Conservation (phyloP, 306 rosid species). For the Oxytropis ochrocephala region DNA sequence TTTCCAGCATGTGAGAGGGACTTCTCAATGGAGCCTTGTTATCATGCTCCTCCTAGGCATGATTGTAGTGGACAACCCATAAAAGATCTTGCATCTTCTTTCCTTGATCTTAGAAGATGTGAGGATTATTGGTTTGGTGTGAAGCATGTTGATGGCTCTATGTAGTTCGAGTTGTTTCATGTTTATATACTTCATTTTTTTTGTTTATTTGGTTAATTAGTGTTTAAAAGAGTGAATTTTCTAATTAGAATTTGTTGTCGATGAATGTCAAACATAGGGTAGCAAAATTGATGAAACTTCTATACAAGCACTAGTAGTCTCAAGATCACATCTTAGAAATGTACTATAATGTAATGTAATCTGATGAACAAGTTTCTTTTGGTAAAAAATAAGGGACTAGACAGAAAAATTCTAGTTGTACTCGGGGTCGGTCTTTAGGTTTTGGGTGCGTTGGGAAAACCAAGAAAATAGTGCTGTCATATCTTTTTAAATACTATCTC, state of each 20-base stretch:
- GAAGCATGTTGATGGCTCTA: slow-evolving; percentile 12
- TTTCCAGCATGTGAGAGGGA: slow-evolving; percentile 37
- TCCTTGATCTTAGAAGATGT: slow-evolving; percentile 37
- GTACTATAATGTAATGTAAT: too few relatives aligned
- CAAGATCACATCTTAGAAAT: too few relatives aligned
- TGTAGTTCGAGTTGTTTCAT: not conserved
- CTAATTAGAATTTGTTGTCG: not conserved
- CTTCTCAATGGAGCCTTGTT: slow-evolving; percentile 56
- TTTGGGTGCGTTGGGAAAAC: too few relatives aligned
- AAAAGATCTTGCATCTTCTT: slow-evolving; percentile 25
- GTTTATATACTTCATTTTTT: not conserved
- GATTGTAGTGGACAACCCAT: slow-evolving; percentile 37
- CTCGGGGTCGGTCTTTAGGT: too few relatives aligned
- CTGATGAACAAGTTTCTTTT: too few relatives aligned
- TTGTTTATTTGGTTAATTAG: not conserved
- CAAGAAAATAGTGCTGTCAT: too few relatives aligned
- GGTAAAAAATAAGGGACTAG: too few relatives aligned
- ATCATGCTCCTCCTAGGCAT: slow-evolving; percentile 42
- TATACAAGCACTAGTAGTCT: too few relatives aligned
- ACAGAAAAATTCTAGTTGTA: too few relatives aligned
- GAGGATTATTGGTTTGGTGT: slow-evolving; percentile 43
- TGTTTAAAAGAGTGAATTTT: not conserved
- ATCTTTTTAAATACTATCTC: too few relatives aligned
- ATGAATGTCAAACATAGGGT: not conserved
- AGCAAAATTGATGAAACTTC: not conserved